These are phyloP conservation scores for Colletotrichum karsti DNA, from an alignment of 2,329 filamentous ascomycete species.

Conservation along the genomic window DNA sequence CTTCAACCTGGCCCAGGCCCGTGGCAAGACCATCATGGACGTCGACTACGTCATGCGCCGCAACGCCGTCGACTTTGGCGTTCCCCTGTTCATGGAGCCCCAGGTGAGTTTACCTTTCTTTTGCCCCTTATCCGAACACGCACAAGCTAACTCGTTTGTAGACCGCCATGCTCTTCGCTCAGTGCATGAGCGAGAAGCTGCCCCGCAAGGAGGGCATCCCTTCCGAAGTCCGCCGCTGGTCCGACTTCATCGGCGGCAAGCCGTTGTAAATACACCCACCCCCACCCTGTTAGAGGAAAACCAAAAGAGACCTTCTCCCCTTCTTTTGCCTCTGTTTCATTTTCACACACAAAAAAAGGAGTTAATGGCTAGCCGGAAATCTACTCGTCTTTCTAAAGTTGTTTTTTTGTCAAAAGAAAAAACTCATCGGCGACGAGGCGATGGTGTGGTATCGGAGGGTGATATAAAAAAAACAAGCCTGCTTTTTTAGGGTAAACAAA, in stretches of 20 bases:
- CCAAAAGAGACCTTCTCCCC: not conserved
- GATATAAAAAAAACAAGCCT: not conserved
- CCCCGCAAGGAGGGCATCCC: conserved; percentile 90
- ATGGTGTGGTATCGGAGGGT: conserved; percentile 6
- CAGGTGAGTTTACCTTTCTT: conserved; percentile 66
- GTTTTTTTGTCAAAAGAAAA: no score
- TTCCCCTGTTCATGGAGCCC: conserved; percentile 97
- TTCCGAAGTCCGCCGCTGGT: conserved; percentile 91
- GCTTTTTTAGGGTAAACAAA: conserved; percentile 6
- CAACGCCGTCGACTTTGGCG: conserved; percentile 98
- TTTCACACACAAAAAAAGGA: not conserved
- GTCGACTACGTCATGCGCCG: conserved; percentile 98
- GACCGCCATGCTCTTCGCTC: conserved; percentile 95
- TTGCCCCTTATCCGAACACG: not conserved
- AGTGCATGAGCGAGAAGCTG: conserved; percentile 97
- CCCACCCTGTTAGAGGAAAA: not conserved
- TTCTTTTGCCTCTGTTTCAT: not conserved
- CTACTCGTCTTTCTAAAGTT: conserved; percentile 1
- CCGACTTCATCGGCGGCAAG: conserved; percentile 91
- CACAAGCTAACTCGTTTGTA: conserved; percentile 50
- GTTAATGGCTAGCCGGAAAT: conserved; percentile 18
- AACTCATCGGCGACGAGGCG: not conserved
- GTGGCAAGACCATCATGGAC: conserved; percentile 85
- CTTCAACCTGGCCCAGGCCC: conserved; percentile 89
- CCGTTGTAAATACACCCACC: conserved; percentile 71